A percentile compares a stretch with the other conserved stretches of the same genome.
These are phyloP conservation scores for Antrodiella citrinella DNA, from an alignment of 768 basidiomycete genomes.

Conservation along the genomic window DNA sequence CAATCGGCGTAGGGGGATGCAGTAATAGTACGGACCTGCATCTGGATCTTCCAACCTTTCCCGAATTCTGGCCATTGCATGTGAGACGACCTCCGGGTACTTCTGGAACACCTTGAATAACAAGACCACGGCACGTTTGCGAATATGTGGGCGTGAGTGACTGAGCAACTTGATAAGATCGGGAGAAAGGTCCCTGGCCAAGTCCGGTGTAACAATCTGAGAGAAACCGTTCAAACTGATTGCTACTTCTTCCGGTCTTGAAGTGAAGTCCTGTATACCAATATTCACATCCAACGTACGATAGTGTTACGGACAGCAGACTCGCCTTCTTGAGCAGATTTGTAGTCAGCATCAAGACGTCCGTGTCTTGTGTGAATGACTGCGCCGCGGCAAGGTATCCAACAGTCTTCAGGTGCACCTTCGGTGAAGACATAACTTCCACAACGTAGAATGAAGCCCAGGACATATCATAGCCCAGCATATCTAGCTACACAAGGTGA, in stretches of 20 bases:
- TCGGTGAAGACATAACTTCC: slow-evolving; percentile 94
- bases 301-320: not conserved
- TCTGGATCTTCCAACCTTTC: slow-evolving; percentile 80
- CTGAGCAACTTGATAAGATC: slow-evolving; percentile 83
- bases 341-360: slow-evolving; percentile 95
- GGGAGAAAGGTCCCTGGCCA: slow-evolving; percentile 84
- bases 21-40: slow-evolving; percentile 36
- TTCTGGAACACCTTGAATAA: slow-evolving; percentile 74
- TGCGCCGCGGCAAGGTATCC: slow-evolving; percentile 92
- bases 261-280: slow-evolving; percentile 63
- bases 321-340: slow-evolving; percentile 90
- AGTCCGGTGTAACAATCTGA: slow-evolving; percentile 75
- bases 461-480: slow-evolving; percentile 91
- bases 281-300: slow-evolving; percentile 11
- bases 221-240: slow-evolving; percentile 78
- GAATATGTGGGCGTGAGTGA: slow-evolving; percentile 80
- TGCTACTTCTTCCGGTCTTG: slow-evolving; percentile 66
- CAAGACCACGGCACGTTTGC: slow-evolving; percentile 84
- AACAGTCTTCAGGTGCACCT: slow-evolving; percentile 87
- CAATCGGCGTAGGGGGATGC: not conserved
- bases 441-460: slow-evolving; percentile 97
- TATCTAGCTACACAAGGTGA: slow-evolving; percentile 67
- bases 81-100: slow-evolving; percentile 70
- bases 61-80: slow-evolving; percentile 60
- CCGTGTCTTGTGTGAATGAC: slow-evolving; percentile 90